A percentile compares a stretch with the other conserved stretches of the same genome.
phyloP scores from a whole-genome alignment of 371 early-diverging fungal species.

The Syncephalastrum racemosum region DNA sequence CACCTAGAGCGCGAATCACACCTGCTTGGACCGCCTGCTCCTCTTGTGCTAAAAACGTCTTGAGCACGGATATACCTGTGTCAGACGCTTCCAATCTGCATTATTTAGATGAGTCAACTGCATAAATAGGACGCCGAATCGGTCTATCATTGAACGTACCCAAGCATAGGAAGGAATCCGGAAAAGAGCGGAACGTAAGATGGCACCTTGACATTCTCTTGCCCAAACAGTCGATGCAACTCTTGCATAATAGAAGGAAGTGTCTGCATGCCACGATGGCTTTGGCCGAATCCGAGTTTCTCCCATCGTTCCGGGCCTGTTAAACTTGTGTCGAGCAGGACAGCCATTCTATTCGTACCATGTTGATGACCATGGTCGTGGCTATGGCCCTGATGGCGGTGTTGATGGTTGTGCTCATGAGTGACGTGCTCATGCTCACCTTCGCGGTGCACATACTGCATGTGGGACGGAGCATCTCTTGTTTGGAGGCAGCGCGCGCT shows the following conservation, averaged over 20 bases:
- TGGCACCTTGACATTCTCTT: slow-evolving; percentile 11
- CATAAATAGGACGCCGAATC: no score
- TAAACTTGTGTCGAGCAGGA: slow-evolving; percentile 8
- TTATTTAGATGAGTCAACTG: neutral
- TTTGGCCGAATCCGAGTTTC: neutral
- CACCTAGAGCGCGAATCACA: slow-evolving; percentile 9
- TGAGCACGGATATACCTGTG: slow-evolving; percentile 12
- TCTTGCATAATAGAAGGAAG: slow-evolving; percentile 9
- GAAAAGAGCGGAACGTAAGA: slow-evolving; percentile 15
- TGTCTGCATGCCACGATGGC: slow-evolving; percentile 8
- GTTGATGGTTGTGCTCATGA: neutral
- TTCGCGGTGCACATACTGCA: slow-evolving; percentile 1
- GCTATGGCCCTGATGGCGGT: neutral
- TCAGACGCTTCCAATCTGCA: slow-evolving; percentile 23
- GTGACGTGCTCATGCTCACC: neutral
- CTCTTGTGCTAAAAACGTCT: slow-evolving; percentile 23
- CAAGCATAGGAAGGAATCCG: slow-evolving; percentile 12
- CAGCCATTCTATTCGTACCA: slow-evolving; percentile 8
- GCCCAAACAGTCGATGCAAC: slow-evolving; percentile 13
- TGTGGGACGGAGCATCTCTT: neutral
- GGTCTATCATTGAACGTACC: slow-evolving; percentile 13
- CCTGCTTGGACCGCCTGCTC: slow-evolving; percentile 7
- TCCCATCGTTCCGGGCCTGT: slow-evolving; percentile 15
- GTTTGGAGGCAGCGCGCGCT: slow-evolving; percentile 4
- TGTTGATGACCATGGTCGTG: slow-evolving; percentile 6